These are phyloP conservation scores for Aspergillus japonicus DNA, from an alignment of 2,329 filamentous ascomycete species.

Conservation along the genomic window DNA sequence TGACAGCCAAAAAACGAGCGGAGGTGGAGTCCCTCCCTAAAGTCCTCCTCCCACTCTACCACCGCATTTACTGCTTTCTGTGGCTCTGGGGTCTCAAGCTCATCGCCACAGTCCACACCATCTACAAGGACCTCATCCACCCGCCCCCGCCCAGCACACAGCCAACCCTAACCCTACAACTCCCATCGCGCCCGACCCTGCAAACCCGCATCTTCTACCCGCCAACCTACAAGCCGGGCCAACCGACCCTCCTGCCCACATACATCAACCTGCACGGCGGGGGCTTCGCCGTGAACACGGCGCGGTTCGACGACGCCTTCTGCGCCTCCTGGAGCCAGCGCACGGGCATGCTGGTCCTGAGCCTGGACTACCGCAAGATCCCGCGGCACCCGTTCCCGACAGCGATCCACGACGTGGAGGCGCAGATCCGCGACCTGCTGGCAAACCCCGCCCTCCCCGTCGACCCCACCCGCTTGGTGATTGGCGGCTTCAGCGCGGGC, in stretches of 20 bases:
- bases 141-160: neutral
- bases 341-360: constrained; percentile 47
- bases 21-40: constrained; percentile 13
- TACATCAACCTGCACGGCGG: constrained; percentile 56
- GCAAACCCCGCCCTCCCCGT: constrained; percentile 48
- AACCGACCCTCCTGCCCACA: constrained; percentile 35
- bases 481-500: constrained; percentile 54
- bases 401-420: constrained; percentile 48
- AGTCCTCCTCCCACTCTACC: constrained; percentile 13
- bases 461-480: constrained; percentile 42
- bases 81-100: constrained; percentile 23
- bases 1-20: neutral
- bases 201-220: constrained; percentile 11
- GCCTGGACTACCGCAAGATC: constrained; percentile 52
- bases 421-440: constrained; percentile 45
- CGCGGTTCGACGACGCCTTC: constrained; percentile 49
- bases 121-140: constrained; percentile 13
- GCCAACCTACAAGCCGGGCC: constrained; percentile 19
- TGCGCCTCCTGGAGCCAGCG: constrained; percentile 45
- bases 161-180: constrained; percentile 6
- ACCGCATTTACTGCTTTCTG: constrained; percentile 22
- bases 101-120: constrained; percentile 11
- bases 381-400: constrained; percentile 46
- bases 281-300: constrained; percentile 36
- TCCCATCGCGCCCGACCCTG: constrained; percentile 6